Conservation (phyloP, 2,329 filamentous ascomycete genomes). For the Alternaria dauci region DNA sequence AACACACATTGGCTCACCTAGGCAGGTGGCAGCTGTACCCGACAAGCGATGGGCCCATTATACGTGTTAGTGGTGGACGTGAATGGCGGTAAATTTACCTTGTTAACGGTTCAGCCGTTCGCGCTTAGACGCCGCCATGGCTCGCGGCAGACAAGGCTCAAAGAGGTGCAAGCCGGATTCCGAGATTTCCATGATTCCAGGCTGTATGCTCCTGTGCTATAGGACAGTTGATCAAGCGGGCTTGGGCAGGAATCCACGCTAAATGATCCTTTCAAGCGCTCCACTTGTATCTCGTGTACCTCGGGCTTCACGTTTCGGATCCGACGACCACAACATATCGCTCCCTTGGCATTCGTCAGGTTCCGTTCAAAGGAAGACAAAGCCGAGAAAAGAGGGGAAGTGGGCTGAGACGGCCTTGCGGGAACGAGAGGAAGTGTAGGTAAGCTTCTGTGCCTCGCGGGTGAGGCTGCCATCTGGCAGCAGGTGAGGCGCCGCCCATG, state of each 20-base stretch:
- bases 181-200: conserved; percentile 7
- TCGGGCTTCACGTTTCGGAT: background rate
- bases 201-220: conserved; percentile 9
- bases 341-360: background rate
- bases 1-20: background rate
- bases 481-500: conserved; percentile 3
- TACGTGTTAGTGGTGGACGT: background rate
- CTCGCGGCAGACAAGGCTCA: conserved; percentile 2
- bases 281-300: background rate
- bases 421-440: conserved; percentile 2
- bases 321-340: background rate
- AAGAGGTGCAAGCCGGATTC: conserved; percentile 6
- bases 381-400: background rate
- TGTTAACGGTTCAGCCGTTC: conserved; percentile 3
- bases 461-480: conserved; percentile 9
- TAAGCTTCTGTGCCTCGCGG: conserved; percentile 16
- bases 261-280: background rate
- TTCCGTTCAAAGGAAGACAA: background rate
- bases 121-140: conserved; percentile 2
- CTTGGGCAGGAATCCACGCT: background rate
- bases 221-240: background rate
- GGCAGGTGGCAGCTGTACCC: background rate
- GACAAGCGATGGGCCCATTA: conserved; percentile 1
- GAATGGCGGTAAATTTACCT: conserved; percentile 16
- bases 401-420: background rate